phyloP scores from a whole-genome alignment of 371 early-diverging fungal genomes.

The Blyttiomyces sp. region DNA sequence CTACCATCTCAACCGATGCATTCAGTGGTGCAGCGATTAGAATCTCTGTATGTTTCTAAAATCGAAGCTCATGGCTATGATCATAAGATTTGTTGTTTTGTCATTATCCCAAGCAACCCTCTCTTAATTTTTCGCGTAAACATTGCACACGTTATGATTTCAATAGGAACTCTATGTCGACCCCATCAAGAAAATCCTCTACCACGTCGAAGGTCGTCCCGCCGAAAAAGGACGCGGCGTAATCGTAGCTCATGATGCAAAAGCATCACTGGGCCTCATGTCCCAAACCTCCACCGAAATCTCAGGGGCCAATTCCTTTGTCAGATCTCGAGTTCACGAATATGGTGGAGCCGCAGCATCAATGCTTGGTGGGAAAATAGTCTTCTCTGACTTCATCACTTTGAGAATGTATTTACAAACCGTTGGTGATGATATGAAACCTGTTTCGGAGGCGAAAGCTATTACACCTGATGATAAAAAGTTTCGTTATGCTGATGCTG shows the following conservation, averaged over 20 bases:
- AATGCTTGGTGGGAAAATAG: constrained; percentile 51
- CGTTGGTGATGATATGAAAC: constrained; percentile 14
- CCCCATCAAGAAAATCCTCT: background rate
- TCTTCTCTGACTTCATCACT: constrained; percentile 63
- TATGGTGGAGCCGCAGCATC: constrained; percentile 70
- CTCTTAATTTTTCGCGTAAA: no score
- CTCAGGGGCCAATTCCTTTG: background rate
- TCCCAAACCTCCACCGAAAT: no score
- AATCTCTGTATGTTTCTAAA: no score
- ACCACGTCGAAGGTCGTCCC: constrained; percentile 15
- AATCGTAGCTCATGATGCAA: background rate
- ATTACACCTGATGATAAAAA: background rate
- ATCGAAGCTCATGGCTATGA: no score
- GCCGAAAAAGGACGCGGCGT: constrained; percentile 12
- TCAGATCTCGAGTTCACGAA: constrained; percentile 65
- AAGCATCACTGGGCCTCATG: background rate
- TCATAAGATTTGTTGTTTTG: no score
- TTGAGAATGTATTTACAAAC: constrained; percentile 48
- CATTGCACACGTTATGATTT: no score
- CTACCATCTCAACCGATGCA: no score
- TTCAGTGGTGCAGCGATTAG: no score
- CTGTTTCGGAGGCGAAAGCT: constrained; percentile 44
- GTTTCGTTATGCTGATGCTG: constrained; percentile 56
- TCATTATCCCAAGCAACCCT: no score
- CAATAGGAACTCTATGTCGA: constrained; percentile 4